Evolutionary conservation across 1,139 yeast genomes (phyloP).

Genomic region (Lodderomyces theae): DNA sequence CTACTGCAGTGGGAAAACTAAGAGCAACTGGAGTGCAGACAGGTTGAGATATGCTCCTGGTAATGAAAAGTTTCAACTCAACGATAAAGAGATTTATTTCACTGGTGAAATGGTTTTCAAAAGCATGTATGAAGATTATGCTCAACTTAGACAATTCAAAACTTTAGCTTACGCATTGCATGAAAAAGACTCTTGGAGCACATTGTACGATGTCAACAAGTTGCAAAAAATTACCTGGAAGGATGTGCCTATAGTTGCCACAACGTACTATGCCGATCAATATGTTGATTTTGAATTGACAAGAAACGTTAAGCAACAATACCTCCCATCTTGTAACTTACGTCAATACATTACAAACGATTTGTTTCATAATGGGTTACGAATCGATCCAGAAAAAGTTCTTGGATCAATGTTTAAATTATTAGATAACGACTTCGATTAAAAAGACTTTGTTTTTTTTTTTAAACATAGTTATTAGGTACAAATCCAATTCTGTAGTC

Average conservation of each 20-base stretch:
- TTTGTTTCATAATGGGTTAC: slow-evolving; percentile 51
- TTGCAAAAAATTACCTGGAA: slow-evolving; percentile 29
- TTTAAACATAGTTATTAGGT: slow-evolving; percentile 33
- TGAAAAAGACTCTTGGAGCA: slow-evolving; percentile 37
- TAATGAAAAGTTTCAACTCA: slow-evolving; percentile 25
- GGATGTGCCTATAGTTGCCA: slow-evolving; percentile 50
- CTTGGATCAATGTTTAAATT: slow-evolving; percentile 40
- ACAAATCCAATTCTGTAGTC: slow-evolving; percentile 38
- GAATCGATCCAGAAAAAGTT: slow-evolving; percentile 41
- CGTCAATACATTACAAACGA: slow-evolving; percentile 48
- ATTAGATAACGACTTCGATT: slow-evolving; percentile 46
- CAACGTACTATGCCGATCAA: slow-evolving; percentile 49
- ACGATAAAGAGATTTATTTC: slow-evolving; percentile 30
- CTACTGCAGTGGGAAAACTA: slow-evolving; percentile 41
- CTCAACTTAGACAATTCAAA: slow-evolving; percentile 40
- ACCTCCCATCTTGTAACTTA: slow-evolving; percentile 32
- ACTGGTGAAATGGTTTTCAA: slow-evolving; percentile 59
- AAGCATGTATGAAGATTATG: slow-evolving; percentile 49
- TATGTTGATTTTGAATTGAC: slow-evolving; percentile 51
- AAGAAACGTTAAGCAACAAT: slow-evolving; percentile 31
- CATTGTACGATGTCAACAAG: slow-evolving; percentile 35
- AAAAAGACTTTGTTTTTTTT: slow-evolving; percentile 6
- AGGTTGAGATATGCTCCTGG: slow-evolving; percentile 30
- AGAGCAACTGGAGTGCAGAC: slow-evolving; percentile 50
- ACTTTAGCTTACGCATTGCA: slow-evolving; percentile 45